Conservation (phyloP, 305 asterid genomes). For the Salvia sclarea region DNA sequence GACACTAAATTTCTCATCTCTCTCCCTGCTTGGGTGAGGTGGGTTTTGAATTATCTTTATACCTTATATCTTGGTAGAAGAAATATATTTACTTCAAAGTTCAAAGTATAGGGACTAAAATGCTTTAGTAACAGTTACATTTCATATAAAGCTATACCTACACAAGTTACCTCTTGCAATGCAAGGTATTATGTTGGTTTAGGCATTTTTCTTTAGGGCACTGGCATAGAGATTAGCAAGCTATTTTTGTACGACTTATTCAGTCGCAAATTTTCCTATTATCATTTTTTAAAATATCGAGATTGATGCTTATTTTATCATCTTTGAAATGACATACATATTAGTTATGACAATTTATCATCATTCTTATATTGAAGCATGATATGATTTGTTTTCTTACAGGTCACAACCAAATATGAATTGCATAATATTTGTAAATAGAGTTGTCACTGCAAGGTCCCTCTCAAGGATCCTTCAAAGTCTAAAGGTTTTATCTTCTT, state of each 20-base stretch:
- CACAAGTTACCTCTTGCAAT: neutral
- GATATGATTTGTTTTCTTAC: constrained; percentile 39
- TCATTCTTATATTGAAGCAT: constrained; percentile 20
- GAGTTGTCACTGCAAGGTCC: constrained; percentile 89
- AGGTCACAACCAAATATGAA: constrained; percentile 86
- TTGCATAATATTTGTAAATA: constrained; percentile 92
- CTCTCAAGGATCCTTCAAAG: constrained; percentile 62
- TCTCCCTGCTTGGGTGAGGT: neutral
- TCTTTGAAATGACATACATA: neutral
- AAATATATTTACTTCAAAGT: neutral
- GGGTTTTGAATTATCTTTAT: neutral
- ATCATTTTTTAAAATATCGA: neutral
- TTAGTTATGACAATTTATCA: neutral
- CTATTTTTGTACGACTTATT: neutral
- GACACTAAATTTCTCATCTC: neutral
- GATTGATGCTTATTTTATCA: neutral
- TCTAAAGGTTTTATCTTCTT: constrained; percentile 64
- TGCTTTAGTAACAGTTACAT: neutral
- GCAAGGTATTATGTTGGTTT: neutral
- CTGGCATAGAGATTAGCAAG: neutral
- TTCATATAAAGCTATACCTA: neutral
- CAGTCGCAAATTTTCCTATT: neutral
- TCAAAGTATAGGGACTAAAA: neutral
- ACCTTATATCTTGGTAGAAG: neutral
- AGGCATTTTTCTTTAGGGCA: neutral